phyloP scores from a whole-genome alignment of 768 basidiomycete genomes.

The Filobasidium wieringae region DNA sequence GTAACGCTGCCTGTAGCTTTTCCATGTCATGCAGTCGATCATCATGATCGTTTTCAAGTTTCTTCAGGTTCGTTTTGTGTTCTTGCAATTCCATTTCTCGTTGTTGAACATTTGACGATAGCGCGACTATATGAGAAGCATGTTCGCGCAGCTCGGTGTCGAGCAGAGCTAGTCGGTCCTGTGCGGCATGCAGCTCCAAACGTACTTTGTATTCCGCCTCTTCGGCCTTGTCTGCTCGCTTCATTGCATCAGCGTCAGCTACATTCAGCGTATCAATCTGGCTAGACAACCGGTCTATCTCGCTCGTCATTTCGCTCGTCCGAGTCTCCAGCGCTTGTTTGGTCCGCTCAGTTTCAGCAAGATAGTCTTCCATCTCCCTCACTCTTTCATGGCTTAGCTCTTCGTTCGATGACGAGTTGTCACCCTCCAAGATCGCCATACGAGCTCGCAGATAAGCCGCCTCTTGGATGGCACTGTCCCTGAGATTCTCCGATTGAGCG shows the following conservation, averaged over 20 bases:
- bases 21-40: constrained; percentile 80
- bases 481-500: constrained; percentile 59
- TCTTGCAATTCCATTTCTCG: constrained; percentile 64
- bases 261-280: constrained; percentile 58
- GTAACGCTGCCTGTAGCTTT: constrained; percentile 65
- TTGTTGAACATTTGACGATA: constrained; percentile 63
- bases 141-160: constrained; percentile 51
- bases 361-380: constrained; percentile 55
- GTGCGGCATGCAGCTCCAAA: not conserved
- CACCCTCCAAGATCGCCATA: constrained; percentile 68
- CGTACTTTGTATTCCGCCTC: not conserved
- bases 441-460: constrained; percentile 93
- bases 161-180: not conserved
- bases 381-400: constrained; percentile 71
- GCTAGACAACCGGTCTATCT: constrained; percentile 37
- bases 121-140: constrained; percentile 57
- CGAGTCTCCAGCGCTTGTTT: not conserved
- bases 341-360: constrained; percentile 38
- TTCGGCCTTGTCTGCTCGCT: not conserved
- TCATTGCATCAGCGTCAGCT: constrained; percentile 45
- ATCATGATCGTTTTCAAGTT: constrained; percentile 58
- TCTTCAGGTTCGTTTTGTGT: constrained; percentile 58
- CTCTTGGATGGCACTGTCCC: constrained; percentile 80
- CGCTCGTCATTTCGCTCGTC: not conserved
- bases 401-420: constrained; percentile 52